These are phyloP conservation scores for Trypanosoma mega DNA, from an alignment of 208 protist species.

Conservation along the genomic window DNA sequence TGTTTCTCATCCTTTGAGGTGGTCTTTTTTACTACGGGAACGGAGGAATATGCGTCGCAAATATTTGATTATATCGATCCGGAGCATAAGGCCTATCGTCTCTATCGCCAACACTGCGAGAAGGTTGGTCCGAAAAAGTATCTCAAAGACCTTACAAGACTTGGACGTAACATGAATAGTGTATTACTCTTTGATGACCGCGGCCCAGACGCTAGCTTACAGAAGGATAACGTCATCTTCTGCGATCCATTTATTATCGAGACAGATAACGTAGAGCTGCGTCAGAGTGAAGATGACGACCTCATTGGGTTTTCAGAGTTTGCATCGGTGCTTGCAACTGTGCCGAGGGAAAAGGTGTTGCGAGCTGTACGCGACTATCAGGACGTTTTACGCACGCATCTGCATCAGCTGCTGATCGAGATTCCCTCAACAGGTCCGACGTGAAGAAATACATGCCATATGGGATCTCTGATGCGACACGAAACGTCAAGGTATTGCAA, in stretches of 20 bases:
- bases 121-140: conserved; percentile 26
- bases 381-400: neutral
- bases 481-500: neutral
- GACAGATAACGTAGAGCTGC: conserved; percentile 24
- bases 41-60: conserved; percentile 53
- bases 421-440: no score
- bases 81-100: conserved; percentile 32
- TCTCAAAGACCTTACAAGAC: conserved; percentile 48
- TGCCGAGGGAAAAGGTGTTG: conserved; percentile 30
- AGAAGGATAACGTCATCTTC: conserved; percentile 50
- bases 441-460: neutral
- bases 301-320: conserved; percentile 19
- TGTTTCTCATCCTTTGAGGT: conserved; percentile 55
- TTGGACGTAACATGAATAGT: conserved; percentile 35
- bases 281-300: conserved; percentile 6
- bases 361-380: conserved; percentile 31
- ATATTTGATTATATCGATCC: conserved; percentile 56
- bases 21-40: conserved; percentile 70
- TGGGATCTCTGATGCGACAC: no score
- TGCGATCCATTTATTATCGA: conserved; percentile 61
- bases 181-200: conserved; percentile 71
- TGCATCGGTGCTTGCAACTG: conserved; percentile 30
- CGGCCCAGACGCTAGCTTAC: conserved; percentile 54
- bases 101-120: conserved; percentile 56
- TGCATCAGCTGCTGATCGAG: no score